Percentiles rank a stretch among this genome's conserved stretches.
Conservation (phyloP, 495 filamentous ascomycete species). For the Talaromyces liani region DNA sequence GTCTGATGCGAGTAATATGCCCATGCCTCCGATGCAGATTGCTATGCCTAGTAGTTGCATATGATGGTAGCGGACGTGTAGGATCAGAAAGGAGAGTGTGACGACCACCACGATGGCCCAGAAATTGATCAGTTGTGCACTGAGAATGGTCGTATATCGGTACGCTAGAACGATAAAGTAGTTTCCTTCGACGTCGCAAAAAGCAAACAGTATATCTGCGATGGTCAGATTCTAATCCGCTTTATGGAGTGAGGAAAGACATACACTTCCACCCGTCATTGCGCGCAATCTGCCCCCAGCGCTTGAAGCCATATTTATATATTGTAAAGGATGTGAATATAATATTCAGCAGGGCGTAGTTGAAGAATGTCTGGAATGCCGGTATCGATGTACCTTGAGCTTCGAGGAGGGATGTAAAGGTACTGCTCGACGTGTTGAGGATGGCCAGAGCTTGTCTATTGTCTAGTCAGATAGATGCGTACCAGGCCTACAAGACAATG, state of each 20-base stretch:
- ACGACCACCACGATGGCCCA: conserved; percentile 97
- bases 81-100: conserved; percentile 68
- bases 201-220: conserved; percentile 73
- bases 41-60: conserved; percentile 81
- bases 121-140: conserved; percentile 94
- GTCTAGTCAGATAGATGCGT: conserved; percentile 1
- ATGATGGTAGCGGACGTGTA: conserved; percentile 80
- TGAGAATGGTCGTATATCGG: conserved; percentile 83
- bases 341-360: conserved; percentile 76
- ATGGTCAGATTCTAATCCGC: conserved; percentile 9
- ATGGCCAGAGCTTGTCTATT: conserved; percentile 73
- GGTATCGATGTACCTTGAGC: conserved; percentile 70
- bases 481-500: neutral
- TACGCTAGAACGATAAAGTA: conserved; percentile 96
- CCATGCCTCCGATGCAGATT: conserved; percentile 88
- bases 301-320: conserved; percentile 70
- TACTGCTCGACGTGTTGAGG: conserved; percentile 83
- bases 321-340: conserved; percentile 79
- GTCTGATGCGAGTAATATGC: conserved; percentile 79
- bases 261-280: conserved; percentile 81
- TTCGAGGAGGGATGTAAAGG: conserved; percentile 71
- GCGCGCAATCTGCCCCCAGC: conserved; percentile 54
- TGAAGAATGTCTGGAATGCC: conserved; percentile 95
- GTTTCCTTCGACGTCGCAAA: conserved; percentile 93
- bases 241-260: neutral